Evolutionary conservation across 2,329 filamentous ascomycete genomes (phyloP), one percentile per base, ranked within the genome.

Genomic region (Diaporthe sp.): DNA sequence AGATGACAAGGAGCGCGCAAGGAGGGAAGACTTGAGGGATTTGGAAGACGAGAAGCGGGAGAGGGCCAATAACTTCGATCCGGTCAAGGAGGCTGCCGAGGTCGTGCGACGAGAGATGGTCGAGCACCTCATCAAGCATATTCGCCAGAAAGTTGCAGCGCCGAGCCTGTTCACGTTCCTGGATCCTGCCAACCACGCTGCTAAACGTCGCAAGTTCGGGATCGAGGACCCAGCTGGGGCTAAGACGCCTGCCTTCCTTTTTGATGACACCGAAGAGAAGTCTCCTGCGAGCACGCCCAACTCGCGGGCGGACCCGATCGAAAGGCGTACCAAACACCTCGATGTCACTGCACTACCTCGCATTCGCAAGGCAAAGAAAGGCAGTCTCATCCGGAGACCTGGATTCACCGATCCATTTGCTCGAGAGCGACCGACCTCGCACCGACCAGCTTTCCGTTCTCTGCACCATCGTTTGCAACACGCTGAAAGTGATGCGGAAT

Each of bases 1-100:
- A 79, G 92, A 92, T 51, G 92, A 96, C 75, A 88, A 88, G 72
- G 91, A 92, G 73, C 90, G 92, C 73, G 85, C 85, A 58, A 90
- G 90, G 71, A 91, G 89, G 63, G 94, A 98, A 80, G 92, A 95
- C 56, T 94, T 94, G 76, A 89, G 92, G 65, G 96, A 98, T 80
- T 81, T 96, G 10, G 95, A 98, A 80, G 94, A 97, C 78, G 96
- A 98, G 82, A 98, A 97, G 85, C 92, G 92, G 80, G 93, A 96
- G 78, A 89, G 96, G 70, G 96, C 96, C 25, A 93, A 93, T 80
- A 93, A 97, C 81, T 91, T 98, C 77, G 96, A 99, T 82, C 96
- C 97, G n/a, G 94, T 96, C 6, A 85, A 88, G 65, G 96, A 97
- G 80, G 96, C 97, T 44, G 87, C 95, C 51, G 92, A 96, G 75